Evolutionary conservation across 768 basidiomycete genomes (phyloP).

Genomic region (Strobilomyces dryophilus): DNA sequence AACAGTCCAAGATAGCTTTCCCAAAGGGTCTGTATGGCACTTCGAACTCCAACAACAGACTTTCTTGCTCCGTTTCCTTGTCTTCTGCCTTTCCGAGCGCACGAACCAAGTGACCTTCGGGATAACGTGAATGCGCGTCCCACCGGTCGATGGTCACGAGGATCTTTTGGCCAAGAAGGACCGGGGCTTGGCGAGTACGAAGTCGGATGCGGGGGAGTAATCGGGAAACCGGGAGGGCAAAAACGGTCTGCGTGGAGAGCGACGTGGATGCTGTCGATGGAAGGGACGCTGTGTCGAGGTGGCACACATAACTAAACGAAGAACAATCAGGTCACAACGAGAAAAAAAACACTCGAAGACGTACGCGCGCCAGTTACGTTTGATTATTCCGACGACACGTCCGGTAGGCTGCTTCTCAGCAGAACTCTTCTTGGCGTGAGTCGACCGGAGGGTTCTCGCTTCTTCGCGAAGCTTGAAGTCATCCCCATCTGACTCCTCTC

Average conservation of each 20-base stretch:
- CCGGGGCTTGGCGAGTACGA: slow-evolving; percentile 90
- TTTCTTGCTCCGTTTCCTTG: slow-evolving; percentile 96
- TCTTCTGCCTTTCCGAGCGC: slow-evolving; percentile 87
- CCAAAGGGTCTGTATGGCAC: slow-evolving; percentile 96
- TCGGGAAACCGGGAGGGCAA: slow-evolving; percentile 90
- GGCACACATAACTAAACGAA: slow-evolving; percentile 76
- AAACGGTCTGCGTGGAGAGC: slow-evolving; percentile 83
- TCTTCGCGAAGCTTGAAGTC: slow-evolving; percentile 38
- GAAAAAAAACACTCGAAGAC: slow-evolving; percentile 28
- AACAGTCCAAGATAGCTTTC: slow-evolving; percentile 87
- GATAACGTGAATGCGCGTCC: slow-evolving; percentile 84
- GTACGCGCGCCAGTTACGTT: slow-evolving; percentile 93
- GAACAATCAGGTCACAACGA: background rate
- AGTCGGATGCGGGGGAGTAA: slow-evolving; percentile 91
- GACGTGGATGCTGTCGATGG: slow-evolving; percentile 75
- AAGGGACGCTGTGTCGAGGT: slow-evolving; percentile 87
- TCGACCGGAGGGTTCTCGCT: slow-evolving; percentile 35
- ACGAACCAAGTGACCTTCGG: slow-evolving; percentile 95
- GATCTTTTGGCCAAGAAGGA: slow-evolving; percentile 89
- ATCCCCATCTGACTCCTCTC: slow-evolving; percentile 49
- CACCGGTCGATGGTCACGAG: slow-evolving; percentile 93
- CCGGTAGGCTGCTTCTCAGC: slow-evolving; percentile 86
- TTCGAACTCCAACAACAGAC: slow-evolving; percentile 88
- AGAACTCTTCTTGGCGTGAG: slow-evolving; percentile 21
- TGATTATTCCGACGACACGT: slow-evolving; percentile 84